A percentile compares a stretch with the other conserved stretches of the same genome.
phyloP scores from a whole-genome alignment of 345 rosid genomes.

The Microthlaspi erraticum region DNA sequence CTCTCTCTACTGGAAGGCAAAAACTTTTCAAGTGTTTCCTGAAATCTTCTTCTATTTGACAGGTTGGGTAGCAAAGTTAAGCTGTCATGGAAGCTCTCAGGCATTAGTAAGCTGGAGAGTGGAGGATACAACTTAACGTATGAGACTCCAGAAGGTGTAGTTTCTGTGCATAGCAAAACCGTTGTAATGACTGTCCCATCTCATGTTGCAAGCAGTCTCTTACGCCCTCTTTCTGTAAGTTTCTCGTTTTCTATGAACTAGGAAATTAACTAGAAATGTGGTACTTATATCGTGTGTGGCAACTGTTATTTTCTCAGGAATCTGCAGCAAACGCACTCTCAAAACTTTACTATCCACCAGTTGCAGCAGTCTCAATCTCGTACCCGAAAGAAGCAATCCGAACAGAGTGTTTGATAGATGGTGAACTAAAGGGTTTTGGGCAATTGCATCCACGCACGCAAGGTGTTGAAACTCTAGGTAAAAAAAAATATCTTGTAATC shows the following conservation, averaged over 20 bases:
- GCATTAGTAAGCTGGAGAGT: conserved; percentile 64
- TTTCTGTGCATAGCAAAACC: conserved; percentile 69
- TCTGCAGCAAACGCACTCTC: conserved; percentile 79
- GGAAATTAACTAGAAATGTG: not conserved
- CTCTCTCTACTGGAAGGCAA: conserved; percentile 23
- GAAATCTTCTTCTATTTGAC: conserved; percentile 37
- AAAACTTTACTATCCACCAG: conserved; percentile 91
- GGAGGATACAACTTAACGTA: conserved; percentile 69
- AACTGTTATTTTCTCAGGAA: conserved; percentile 49
- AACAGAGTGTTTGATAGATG: conserved; percentile 72
- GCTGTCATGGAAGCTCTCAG: conserved; percentile 81
- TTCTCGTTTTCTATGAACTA: conserved; percentile 25
- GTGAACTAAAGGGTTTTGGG: conserved; percentile 95
- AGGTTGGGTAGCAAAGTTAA: conserved; percentile 85
- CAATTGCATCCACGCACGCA: conserved; percentile 98
- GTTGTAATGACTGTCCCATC: conserved; percentile 91
- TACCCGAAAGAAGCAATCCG: conserved; percentile 91
- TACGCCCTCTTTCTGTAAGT: conserved; percentile 83
- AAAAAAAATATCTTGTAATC: not conserved
- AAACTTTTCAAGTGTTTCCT: not conserved
- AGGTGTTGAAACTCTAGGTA: conserved; percentile 96
- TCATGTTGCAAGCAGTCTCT: conserved; percentile 70
- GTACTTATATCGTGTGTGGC: not conserved
- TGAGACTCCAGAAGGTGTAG: conserved; percentile 89
- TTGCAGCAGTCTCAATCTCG: conserved; percentile 89